Percentiles rank a stretch among this genome's conserved stretches.
phyloP scores from a whole-genome alignment of 208 protist species.

The Naegleria fowleri region DNA sequence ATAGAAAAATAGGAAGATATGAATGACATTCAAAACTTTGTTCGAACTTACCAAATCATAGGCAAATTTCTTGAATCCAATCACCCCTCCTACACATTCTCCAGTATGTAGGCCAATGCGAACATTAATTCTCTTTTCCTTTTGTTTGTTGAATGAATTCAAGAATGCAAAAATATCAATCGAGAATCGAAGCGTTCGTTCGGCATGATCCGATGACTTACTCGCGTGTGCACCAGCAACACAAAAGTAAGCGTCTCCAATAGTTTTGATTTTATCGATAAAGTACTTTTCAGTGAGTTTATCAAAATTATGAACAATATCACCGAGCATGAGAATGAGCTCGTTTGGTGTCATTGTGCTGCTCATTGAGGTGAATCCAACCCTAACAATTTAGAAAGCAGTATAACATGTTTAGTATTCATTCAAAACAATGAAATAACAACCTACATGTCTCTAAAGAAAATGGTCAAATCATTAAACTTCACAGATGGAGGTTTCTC shows the following conservation, averaged over 20 bases:
- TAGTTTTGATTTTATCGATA: conserved; percentile 33
- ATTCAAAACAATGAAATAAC: conserved; percentile 25
- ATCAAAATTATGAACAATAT: conserved; percentile 16
- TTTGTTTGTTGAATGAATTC: neutral
- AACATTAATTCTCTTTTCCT: neutral
- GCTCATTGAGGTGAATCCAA: conserved; percentile 46
- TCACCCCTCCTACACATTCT: neutral
- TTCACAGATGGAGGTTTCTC: too few species aligned
- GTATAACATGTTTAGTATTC: conserved; percentile 26
- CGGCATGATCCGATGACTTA: neutral
- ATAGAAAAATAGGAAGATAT: too few species aligned
- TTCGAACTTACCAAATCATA: too few species aligned
- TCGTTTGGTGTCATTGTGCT: conserved; percentile 30
- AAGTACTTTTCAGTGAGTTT: neutral
- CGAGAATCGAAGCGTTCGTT: neutral
- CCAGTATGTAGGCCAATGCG: conserved; percentile 22
- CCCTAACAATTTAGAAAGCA: conserved; percentile 2
- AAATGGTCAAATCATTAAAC: conserved; percentile 11
- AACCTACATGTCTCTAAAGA: conserved; percentile 24
- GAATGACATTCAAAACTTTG: too few species aligned
- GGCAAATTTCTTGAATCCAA: too few species aligned
- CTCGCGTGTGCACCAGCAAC: neutral
- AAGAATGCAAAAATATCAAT: neutral
- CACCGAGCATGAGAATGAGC: neutral
- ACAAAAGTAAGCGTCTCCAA: too few species aligned